A percentile compares a stretch with the other conserved stretches of the same genome.
phyloP scores from a whole-genome alignment of 208 protist species.

The Trypanosomatidae sp. region DNA sequence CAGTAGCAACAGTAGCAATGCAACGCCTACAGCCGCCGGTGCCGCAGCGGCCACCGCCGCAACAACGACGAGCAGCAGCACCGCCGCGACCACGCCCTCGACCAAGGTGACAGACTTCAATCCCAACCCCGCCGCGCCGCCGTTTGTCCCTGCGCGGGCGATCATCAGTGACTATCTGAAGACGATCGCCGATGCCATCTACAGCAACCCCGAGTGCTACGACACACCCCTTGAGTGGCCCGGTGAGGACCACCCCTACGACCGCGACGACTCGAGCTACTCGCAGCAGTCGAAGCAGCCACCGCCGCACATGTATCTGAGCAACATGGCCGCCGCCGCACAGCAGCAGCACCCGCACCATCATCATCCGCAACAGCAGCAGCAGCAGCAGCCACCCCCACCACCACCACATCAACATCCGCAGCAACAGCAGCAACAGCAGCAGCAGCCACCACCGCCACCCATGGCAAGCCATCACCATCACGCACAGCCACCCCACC shows the following conservation, averaged over 20 bases:
- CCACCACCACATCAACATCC: background rate
- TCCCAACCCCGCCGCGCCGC: slow-evolving; percentile 24
- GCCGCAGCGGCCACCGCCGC: slow-evolving; percentile 5
- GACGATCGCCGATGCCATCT: slow-evolving; percentile 27
- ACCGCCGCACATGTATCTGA: slow-evolving; percentile 2
- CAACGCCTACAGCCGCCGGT: background rate
- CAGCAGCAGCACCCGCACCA: slow-evolving; percentile 2
- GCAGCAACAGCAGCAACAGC: slow-evolving; percentile 3
- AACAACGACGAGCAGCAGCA: background rate
- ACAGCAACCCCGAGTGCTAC: slow-evolving; percentile 33
- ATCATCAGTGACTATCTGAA: slow-evolving; percentile 37
- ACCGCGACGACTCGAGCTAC: slow-evolving; percentile 55
- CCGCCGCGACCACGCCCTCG: slow-evolving; percentile 2
- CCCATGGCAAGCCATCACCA: no score
- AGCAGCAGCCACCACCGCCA: background rate
- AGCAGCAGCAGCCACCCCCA: background rate
- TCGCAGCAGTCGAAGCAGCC: no score
- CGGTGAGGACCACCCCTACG: slow-evolving; percentile 36
- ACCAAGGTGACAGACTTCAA: slow-evolving; percentile 21
- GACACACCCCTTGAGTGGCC: slow-evolving; percentile 27
- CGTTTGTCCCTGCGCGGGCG: slow-evolving; percentile 18
- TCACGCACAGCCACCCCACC: no score
- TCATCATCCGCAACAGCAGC: slow-evolving; percentile 2
- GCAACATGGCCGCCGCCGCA: background rate
- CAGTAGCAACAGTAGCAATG: slow-evolving; percentile 1